Evolutionary conservation across 768 basidiomycete species (phyloP), one percentile per base, ranked within the genome.

Genomic region (Boletus eberwhitei): DNA sequence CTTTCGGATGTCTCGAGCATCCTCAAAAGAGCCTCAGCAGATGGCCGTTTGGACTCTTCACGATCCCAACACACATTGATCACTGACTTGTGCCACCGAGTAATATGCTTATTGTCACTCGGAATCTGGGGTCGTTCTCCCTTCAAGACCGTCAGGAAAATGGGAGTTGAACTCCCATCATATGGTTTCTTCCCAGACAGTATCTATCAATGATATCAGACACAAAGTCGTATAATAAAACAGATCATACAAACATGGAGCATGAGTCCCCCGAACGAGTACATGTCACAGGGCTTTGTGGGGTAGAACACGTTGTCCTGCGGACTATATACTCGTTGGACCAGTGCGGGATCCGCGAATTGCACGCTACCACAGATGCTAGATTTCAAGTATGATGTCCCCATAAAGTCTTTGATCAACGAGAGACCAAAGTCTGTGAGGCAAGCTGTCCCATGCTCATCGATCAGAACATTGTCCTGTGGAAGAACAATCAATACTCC

Each of bases 341-440:
- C 52, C 9, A 52, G 67, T 12, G 72, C 64, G 0, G 77, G 68
- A 54, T 79, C 80, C n/a, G 78, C 74, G 71, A 79, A 81, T 3
- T 76, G 73, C 29, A 79, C 66, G 16, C 70, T 71, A 4, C 79
- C 80, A 29, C 64, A 56, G 31, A 70, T 44, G 14, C 42, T 24
- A 66, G 76, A 75, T 17, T 66, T 72, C 39, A 71, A 19, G 42
- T 68, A 68, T 9, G 67, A 49, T 29, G 69, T 67, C 14, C 60
- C 69, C 41, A 56, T 19, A 24, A 71, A 66, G 24, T 72, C 70
- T 4, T 16, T 50, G 50, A 55, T 43, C 17, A 67, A 22, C 2
- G 66, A 68, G 17, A 79, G 68, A 6, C 80, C 79, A 55, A 81
- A 81, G 59, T 81, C 80, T 2, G 78, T 73, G 8, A 81, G 66